Conservation (phyloP, 1,139 yeast genomes). For the Lodderomyces beijingensis region DNA sequence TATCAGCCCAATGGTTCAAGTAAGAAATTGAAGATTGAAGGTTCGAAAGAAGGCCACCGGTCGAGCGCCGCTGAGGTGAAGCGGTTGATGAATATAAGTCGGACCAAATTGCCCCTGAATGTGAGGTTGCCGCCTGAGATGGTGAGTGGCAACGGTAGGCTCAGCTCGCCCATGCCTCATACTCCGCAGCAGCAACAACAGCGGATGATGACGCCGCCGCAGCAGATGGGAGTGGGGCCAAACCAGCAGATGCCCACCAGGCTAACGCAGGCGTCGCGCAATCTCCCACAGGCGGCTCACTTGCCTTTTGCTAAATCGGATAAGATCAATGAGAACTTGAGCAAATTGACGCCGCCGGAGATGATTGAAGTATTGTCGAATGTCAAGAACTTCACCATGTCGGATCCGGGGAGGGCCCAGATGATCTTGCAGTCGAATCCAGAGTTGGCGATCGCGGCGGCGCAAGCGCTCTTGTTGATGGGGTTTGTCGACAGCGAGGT, state of each 20-base stretch:
- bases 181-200: constrained; percentile 5
- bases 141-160: constrained; percentile 15
- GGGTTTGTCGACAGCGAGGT: constrained; percentile 67
- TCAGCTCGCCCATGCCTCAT: constrained; percentile 8
- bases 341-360: constrained; percentile 64
- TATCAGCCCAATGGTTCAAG: constrained; percentile 28
- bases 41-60: constrained; percentile 58
- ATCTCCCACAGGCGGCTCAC: constrained; percentile 44
- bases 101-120: constrained; percentile 46
- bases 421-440: constrained; percentile 55
- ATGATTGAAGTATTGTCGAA: constrained; percentile 63
- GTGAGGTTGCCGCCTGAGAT: constrained; percentile 54
- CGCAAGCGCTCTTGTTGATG: constrained; percentile 73
- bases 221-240: constrained; percentile 8
- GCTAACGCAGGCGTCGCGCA: constrained; percentile 46
- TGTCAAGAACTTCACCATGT: constrained; percentile 48
- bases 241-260: constrained; percentile 35
- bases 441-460: constrained; percentile 57
- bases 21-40: constrained; percentile 49
- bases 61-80: constrained; percentile 29
- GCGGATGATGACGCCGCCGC: constrained; percentile 7
- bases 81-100: constrained; percentile 37
- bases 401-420: constrained; percentile 45
- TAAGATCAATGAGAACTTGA: constrained; percentile 50
- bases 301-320: constrained; percentile 47